phyloP scores from a whole-genome alignment of 345 rosid species.

The Populus ilicifolia region DNA sequence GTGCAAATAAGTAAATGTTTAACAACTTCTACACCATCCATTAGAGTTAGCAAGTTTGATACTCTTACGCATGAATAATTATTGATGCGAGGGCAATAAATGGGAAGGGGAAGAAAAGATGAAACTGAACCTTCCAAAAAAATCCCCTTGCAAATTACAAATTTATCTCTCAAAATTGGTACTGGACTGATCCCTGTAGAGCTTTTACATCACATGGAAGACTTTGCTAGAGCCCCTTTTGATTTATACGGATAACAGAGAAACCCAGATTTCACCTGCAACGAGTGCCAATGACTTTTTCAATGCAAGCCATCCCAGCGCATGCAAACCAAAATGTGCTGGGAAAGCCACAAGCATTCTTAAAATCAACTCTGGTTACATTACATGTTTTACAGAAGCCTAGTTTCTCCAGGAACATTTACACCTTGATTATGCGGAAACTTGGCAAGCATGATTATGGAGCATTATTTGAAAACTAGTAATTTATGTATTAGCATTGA shows the following conservation, averaged over 20 bases:
- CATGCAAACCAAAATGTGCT: background rate
- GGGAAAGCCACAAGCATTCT: too few relatives aligned
- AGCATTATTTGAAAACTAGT: constrained; percentile 3
- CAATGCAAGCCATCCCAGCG: background rate
- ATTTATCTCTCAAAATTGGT: too few relatives aligned
- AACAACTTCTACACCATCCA: background rate
- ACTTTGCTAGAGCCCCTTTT: background rate
- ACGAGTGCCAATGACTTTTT: background rate
- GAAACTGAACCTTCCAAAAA: too few relatives aligned
- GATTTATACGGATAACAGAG: background rate
- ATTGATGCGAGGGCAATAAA: background rate
- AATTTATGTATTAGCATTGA: background rate
- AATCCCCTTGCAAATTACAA: too few relatives aligned
- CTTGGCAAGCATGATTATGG: background rate
- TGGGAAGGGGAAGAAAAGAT: too few relatives aligned
- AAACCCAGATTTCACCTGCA: background rate
- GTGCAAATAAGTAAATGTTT: background rate
- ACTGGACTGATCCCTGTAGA: too few relatives aligned
- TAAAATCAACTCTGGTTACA: background rate
- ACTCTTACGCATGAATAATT: background rate
- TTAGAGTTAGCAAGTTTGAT: background rate
- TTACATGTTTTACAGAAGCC: background rate
- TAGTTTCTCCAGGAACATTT: background rate
- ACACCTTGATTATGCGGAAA: background rate
- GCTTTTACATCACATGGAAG: too few relatives aligned